phyloP scores from a whole-genome alignment of 2,329 filamentous ascomycete genomes.

The Dactylellina parvicollis region DNA sequence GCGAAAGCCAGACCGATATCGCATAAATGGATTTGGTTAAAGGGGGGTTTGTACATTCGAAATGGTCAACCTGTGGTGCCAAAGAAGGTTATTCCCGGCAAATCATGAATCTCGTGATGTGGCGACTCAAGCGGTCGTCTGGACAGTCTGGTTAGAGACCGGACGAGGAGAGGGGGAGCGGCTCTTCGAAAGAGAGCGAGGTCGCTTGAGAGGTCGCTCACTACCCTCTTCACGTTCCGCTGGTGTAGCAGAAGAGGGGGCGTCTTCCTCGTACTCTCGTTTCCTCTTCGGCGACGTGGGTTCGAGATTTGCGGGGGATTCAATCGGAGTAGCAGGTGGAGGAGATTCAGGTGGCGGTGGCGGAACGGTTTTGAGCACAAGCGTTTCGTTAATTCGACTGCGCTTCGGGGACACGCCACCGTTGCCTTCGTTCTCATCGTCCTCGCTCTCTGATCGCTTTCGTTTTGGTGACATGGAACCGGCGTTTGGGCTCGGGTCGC shows the following conservation, averaged over 20 bases:
- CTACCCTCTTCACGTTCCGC: not conserved
- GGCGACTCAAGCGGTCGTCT: constrained; percentile 30
- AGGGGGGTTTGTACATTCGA: constrained; percentile 16
- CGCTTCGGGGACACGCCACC: constrained; percentile 40
- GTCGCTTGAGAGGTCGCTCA: constrained; percentile 38
- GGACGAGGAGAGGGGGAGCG: constrained; percentile 37
- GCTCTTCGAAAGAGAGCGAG: constrained; percentile 37
- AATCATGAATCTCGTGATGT: not conserved
- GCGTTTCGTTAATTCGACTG: constrained; percentile 48
- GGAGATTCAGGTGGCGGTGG: constrained; percentile 32
- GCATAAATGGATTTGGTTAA: not conserved
- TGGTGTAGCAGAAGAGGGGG: constrained; percentile 2
- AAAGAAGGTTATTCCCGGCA: no score
- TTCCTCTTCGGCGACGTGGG: constrained; percentile 29
- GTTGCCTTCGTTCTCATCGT: constrained; percentile 5
- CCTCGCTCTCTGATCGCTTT: constrained; percentile 36
- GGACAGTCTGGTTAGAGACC: constrained; percentile 4
- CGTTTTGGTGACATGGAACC: constrained; percentile 33
- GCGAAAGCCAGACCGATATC: not conserved
- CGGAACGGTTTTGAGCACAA: constrained; percentile 39
- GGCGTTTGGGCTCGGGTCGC: constrained; percentile 33
- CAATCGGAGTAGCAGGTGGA: not conserved
- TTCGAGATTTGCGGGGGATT: constrained; percentile 11
- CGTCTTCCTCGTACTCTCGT: constrained; percentile 8
- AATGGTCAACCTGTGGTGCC: no score